Conservation (phyloP, 2,329 filamentous ascomycete species). For the Penicillium sp. region DNA sequence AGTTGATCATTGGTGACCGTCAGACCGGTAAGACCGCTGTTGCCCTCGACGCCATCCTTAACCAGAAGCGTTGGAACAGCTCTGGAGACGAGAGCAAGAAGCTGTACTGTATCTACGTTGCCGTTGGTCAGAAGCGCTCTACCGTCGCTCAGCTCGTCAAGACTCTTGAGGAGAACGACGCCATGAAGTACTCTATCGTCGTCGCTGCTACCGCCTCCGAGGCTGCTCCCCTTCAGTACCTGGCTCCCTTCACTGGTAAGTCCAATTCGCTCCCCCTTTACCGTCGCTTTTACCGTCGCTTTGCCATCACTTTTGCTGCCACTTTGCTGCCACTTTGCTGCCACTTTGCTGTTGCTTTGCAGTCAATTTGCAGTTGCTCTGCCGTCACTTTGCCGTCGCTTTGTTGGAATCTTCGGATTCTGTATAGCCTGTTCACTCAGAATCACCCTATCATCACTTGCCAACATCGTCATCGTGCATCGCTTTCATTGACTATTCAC, state of each 20-base stretch:
- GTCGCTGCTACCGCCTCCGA: slow-evolving; percentile 97
- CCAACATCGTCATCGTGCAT: too few relatives aligned
- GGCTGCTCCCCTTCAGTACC: slow-evolving; percentile 91
- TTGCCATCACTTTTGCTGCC: too few relatives aligned
- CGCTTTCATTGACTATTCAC: too few relatives aligned
- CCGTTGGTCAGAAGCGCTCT: slow-evolving; percentile 98
- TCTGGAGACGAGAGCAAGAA: slow-evolving; percentile 90
- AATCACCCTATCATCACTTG: too few relatives aligned
- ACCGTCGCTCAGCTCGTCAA: slow-evolving; percentile 99
- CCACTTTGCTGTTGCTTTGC: too few relatives aligned
- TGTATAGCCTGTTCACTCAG: too few relatives aligned
- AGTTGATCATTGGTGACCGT: slow-evolving; percentile 99
- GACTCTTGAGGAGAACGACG: slow-evolving; percentile 99
- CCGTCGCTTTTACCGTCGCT: too few relatives aligned
- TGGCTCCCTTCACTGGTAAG: slow-evolving; percentile 82
- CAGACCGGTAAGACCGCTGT: slow-evolving; percentile 99
- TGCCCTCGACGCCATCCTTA: slow-evolving; percentile 95
- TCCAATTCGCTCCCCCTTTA: not conserved
- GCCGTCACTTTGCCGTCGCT: too few relatives aligned
- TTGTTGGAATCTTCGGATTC: too few relatives aligned
- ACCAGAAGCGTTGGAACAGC: slow-evolving; percentile 99
- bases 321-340: too few relatives aligned
- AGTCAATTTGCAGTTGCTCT: too few relatives aligned
- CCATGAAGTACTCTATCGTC: slow-evolving; percentile 96
- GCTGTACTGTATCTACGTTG: slow-evolving; percentile 99